phyloP scores from a whole-genome alignment of 192 early-diverging fungal genomes.

The Haplosporangium gracile region DNA sequence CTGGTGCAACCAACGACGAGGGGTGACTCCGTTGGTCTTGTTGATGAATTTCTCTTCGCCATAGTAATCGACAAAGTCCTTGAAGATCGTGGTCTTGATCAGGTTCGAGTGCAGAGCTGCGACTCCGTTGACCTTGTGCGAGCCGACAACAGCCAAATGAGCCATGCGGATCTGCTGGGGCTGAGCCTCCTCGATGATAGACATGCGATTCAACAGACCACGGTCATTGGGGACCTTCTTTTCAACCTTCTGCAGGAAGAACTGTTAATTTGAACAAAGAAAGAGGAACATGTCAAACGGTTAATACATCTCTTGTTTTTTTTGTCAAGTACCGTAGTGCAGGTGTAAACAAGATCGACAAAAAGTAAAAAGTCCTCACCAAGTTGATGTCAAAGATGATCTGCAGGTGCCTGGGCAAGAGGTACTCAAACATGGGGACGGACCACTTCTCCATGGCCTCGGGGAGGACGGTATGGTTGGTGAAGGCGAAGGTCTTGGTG shows the following conservation, averaged over 20 bases:
- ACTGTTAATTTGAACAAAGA: slow-evolving; percentile 51
- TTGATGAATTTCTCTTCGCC: slow-evolving; percentile 93
- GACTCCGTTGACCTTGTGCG: slow-evolving; percentile 97
- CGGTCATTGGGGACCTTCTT: slow-evolving; percentile 88
- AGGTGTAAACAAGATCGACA: background rate
- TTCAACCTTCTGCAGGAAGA: slow-evolving; percentile 97
- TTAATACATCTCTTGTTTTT: background rate
- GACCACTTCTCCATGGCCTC: slow-evolving; percentile 99
- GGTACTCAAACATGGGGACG: slow-evolving; percentile 92
- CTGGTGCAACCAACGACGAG: slow-evolving; percentile 97
- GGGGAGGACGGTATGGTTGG: slow-evolving; percentile 99
- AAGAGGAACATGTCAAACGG: background rate
- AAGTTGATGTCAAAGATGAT: slow-evolving; percentile 99
- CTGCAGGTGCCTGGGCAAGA: slow-evolving; percentile 97
- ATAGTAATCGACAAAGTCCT: slow-evolving; percentile 91
- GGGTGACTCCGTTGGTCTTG: slow-evolving; percentile 98
- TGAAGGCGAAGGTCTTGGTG: slow-evolving; percentile 94
- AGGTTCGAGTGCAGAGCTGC: slow-evolving; percentile 89
- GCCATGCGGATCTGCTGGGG: slow-evolving; percentile 99
- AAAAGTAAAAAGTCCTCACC: slow-evolving; percentile 19
- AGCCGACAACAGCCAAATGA: slow-evolving; percentile 92
- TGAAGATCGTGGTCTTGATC: slow-evolving; percentile 87
- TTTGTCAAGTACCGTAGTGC: background rate
- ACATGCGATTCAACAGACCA: slow-evolving; percentile 85
- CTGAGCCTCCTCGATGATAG: slow-evolving; percentile 93